phyloP scores from a whole-genome alignment of 371 early-diverging fungal species.

The Chytridium lagenaria region DNA sequence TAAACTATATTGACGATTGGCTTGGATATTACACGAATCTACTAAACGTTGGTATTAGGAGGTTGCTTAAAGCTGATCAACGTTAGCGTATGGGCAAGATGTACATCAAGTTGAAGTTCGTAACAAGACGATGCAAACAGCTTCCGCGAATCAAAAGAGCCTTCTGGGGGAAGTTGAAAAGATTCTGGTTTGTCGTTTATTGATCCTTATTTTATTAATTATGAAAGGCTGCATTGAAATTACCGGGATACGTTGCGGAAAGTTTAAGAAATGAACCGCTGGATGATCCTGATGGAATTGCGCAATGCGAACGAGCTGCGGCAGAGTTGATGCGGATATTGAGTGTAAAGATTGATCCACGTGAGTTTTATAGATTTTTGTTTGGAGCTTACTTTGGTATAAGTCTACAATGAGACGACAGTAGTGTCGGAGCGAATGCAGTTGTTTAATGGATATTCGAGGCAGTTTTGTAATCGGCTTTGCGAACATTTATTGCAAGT shows the following conservation, averaged over 20 bases:
- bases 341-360: conserved; percentile 74
- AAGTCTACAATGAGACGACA: conserved; percentile 68
- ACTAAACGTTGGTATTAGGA: conserved; percentile 75
- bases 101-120: conserved; percentile 92
- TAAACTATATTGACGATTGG: conserved; percentile 87
- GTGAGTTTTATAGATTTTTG: conserved; percentile 36
- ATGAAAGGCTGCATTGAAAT: conserved; percentile 56
- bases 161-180: conserved; percentile 83
- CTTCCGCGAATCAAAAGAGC: conserved; percentile 82
- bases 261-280: conserved; percentile 83
- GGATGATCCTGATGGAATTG: conserved; percentile 77
- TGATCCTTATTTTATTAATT: background rate
- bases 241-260: conserved; percentile 73
- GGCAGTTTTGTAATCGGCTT: conserved; percentile 78
- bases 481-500: conserved; percentile 76
- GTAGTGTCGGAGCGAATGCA: conserved; percentile 83
- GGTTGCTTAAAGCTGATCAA: background rate
- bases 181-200: conserved; percentile 62
- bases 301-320: conserved; percentile 79
- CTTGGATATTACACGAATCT: conserved; percentile 82
- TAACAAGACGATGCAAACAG: conserved; percentile 88
- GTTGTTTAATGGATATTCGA: conserved; percentile 75
- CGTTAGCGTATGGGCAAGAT: conserved; percentile 90
- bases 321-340: conserved; percentile 78
- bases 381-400: background rate